Evolutionary conservation across 2,329 filamentous ascomycete genomes (phyloP).

Genomic region (Escovopsis sp.): DNA sequence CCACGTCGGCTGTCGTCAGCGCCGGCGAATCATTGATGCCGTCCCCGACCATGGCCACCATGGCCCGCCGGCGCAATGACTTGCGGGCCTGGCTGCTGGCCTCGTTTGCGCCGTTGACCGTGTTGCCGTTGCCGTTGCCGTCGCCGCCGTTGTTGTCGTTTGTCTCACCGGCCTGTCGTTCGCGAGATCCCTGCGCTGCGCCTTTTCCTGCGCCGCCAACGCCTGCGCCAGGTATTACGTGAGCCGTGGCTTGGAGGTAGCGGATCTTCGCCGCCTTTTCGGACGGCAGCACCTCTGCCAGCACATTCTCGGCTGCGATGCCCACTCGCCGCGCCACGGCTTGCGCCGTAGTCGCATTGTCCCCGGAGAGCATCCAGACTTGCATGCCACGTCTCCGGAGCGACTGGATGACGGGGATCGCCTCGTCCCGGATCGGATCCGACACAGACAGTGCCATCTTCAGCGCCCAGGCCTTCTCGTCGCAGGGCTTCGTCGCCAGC

Average conservation of each 20-base stretch:
- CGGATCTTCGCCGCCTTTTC: constrained; percentile 63
- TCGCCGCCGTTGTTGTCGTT: background rate
- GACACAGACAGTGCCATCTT: constrained; percentile 59
- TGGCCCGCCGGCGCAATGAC: constrained; percentile 20
- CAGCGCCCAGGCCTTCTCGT: constrained; percentile 30
- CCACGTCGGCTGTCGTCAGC: constrained; percentile 64
- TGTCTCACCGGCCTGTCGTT: background rate
- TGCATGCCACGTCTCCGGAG: constrained; percentile 51
- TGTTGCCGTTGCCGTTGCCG: no score
- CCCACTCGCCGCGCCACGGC: constrained; percentile 65
- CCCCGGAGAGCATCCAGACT: constrained; percentile 87
- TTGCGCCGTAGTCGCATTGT: constrained; percentile 70
- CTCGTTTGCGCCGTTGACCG: constrained; percentile 13
- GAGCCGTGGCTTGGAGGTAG: constrained; percentile 40
- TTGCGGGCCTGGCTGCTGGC: background rate
- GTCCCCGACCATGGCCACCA: constrained; percentile 73
- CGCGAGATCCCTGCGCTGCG: no score
- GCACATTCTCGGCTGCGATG: constrained; percentile 58
- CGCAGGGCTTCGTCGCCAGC: constrained; percentile 27
- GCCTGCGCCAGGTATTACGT: constrained; percentile 13
- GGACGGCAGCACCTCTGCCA: constrained; percentile 73
- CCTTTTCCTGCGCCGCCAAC: no score
- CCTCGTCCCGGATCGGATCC: constrained; percentile 66
- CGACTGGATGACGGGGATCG: constrained; percentile 44
- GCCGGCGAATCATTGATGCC: constrained; percentile 83